Evolutionary conservation across 2,329 filamentous ascomycete species (phyloP), one percentile per base, ranked within the genome.

Genomic region (Botrytis cinerea): DNA sequence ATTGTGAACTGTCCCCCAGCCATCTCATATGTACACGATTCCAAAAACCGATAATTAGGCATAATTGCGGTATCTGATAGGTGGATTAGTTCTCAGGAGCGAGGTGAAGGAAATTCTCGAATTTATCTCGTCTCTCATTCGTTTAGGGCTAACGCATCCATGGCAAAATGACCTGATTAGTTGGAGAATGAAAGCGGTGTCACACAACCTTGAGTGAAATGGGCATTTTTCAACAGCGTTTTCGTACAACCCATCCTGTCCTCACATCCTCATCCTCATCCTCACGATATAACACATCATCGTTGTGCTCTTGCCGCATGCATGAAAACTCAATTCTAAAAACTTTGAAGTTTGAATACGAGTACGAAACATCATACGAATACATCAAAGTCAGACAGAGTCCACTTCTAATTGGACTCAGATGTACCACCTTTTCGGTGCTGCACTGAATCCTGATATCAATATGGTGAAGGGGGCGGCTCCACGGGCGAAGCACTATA

Each of bases 1-100:
- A 63, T 32, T 25, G n/a, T 63, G 16, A 22, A 43, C 18, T n/a
- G 45, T 38, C 35, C 63, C 38, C 63, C 63, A 66, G 63, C 63
- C 43, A 66, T 66, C 32, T 32, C 25, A 66, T 32, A 48, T 66
- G 43, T 48, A 35, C 28, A 28, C 22, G 20, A 8, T 25, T 38
- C 20, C 28, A 4, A 28, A 40, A 22, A 28, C 35, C 14, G 32
- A 67, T 4, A 20, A 54, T 68, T 40, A 43, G 64, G 25, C n/a
- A 68, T 4, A 68, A 25, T 54, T 28, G 40, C 38, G 38, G 38
- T 18, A 22, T 18, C 43, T 40, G 61, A 64, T 64, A 64, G 40
- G 40, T 46, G 61, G 38, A 46, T 45, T 16, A 28, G 16, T 20
- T 28, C 20, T 12, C 28, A n/a, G 16, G 60, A 43, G 60, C 25